phyloP scores from a whole-genome alignment of 495 filamentous ascomycete species.

The Penicillium pancosmium region DNA sequence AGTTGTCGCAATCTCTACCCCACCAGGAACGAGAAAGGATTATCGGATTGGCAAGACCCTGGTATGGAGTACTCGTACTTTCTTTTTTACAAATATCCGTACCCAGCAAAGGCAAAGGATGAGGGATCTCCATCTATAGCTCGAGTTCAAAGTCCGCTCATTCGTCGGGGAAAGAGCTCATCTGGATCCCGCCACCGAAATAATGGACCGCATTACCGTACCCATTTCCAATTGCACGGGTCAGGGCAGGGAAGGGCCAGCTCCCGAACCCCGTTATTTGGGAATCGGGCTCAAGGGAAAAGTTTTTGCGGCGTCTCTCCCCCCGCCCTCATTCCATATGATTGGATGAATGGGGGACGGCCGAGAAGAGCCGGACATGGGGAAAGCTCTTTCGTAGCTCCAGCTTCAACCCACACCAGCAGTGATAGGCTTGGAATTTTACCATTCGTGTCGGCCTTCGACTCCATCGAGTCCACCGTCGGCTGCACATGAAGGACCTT shows the following conservation, averaged over 20 bases:
- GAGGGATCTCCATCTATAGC: neutral
- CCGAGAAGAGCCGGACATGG: constrained; percentile 1
- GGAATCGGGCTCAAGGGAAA: neutral
- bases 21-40: neutral
- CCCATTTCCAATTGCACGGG: constrained; percentile 2
- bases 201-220: neutral
- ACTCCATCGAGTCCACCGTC: constrained; percentile 8
- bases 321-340: neutral
- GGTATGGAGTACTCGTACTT: neutral
- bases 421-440: neutral
- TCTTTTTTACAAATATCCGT: neutral
- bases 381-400: constrained; percentile 3
- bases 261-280: constrained; percentile 6
- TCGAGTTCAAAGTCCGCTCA: constrained; percentile 3
- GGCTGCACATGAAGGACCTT: constrained; percentile 23
- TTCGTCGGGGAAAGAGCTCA: constrained; percentile 14
- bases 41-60: too few species aligned
- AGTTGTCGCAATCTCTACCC: neutral
- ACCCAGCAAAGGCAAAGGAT: neutral
- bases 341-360: neutral
- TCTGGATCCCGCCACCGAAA: neutral
- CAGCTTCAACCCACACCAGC: neutral
- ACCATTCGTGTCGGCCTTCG: neutral
- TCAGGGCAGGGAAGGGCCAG: neutral
- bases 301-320: neutral